Percentiles rank a stretch among this genome's conserved stretches.
Evolutionary conservation across 176 grass and related monocot species (phyloP).

Genomic region (Paspalum vaginatum): DNA sequence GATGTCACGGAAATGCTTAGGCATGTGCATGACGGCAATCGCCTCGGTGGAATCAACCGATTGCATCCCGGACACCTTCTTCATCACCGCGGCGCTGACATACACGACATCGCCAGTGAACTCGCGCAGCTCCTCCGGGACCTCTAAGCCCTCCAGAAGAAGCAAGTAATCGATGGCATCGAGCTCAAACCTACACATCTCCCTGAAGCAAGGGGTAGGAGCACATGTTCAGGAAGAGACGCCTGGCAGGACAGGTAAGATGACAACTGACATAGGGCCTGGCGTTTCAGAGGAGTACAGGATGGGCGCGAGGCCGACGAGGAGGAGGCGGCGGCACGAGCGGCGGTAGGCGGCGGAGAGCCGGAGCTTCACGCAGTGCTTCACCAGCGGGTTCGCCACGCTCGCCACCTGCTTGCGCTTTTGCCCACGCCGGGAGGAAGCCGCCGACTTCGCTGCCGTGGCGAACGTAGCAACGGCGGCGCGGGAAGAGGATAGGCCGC

Average conservation of each 20-base stretch:
- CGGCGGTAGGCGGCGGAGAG: constrained; percentile 73
- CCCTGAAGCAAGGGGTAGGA: constrained; percentile 46
- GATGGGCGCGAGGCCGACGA: constrained; percentile 80
- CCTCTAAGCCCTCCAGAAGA: constrained; percentile 57
- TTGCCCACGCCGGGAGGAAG: constrained; percentile 32
- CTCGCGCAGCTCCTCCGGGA: constrained; percentile 41
- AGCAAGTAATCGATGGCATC: constrained; percentile 58
- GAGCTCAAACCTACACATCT: constrained; percentile 58
- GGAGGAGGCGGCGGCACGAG: constrained; percentile 53
- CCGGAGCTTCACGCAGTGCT: constrained; percentile 93
- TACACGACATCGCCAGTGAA: constrained; percentile 50
- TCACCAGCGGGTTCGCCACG: constrained; percentile 83
- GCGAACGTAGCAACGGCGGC: background rate
- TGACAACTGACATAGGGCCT: background rate
- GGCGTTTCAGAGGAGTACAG: constrained; percentile 45
- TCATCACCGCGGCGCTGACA: constrained; percentile 69
- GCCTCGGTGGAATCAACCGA: constrained; percentile 78
- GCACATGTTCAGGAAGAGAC: constrained; percentile 13
- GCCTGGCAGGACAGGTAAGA: background rate
- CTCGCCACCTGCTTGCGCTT: constrained; percentile 72
- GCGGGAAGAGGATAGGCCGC: background rate
- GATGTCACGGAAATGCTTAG: constrained; percentile 59
- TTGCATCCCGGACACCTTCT: constrained; percentile 88
- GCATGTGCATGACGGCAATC: constrained; percentile 85
- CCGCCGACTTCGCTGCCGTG: background rate